A percentile compares a stretch with the other conserved stretches of the same genome.
Evolutionary conservation across 495 filamentous ascomycete genomes (phyloP).

Genomic region (Lindgomyces ingoldianus): DNA sequence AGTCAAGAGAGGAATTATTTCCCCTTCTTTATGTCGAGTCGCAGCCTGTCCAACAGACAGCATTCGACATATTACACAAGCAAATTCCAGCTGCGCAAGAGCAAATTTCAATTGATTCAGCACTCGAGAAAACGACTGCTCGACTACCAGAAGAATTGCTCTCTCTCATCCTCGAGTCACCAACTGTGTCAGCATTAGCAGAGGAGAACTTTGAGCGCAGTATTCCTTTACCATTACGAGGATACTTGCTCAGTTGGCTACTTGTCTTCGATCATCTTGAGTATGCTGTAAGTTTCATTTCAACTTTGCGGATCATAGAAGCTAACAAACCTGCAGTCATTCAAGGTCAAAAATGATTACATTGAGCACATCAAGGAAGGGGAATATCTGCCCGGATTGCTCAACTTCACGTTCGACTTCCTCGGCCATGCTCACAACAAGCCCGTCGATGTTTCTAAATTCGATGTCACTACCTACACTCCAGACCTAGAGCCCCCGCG

Average conservation of each 20-base stretch:
- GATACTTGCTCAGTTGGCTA: constrained; percentile 90
- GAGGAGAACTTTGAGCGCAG: constrained; percentile 49
- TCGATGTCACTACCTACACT: constrained; percentile 70
- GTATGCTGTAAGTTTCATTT: constrained; percentile 58
- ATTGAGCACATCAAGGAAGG: constrained; percentile 71
- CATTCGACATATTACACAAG: constrained; percentile 77
- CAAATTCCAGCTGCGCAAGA: constrained; percentile 76
- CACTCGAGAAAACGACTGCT: constrained; percentile 69
- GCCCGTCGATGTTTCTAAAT: constrained; percentile 65
- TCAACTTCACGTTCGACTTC: constrained; percentile 79
- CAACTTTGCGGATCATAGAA: background rate
- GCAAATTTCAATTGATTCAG: constrained; percentile 77
- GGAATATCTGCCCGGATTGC: constrained; percentile 64
- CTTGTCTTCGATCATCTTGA: constrained; percentile 85
- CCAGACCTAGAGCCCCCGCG: constrained; percentile 57
- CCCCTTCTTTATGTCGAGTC: constrained; percentile 75
- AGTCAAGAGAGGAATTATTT: constrained; percentile 62
- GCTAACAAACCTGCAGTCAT: constrained; percentile 53
- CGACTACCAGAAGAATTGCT: constrained; percentile 52
- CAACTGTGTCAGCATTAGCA: constrained; percentile 46
- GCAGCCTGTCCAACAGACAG: constrained; percentile 70
- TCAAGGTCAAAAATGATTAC: constrained; percentile 79
- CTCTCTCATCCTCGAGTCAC: constrained; percentile 51
- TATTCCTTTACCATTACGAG: constrained; percentile 59
- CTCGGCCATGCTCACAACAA: constrained; percentile 70